phyloP scores from a whole-genome alignment of 2,329 filamentous ascomycete species.

The Penicillium oxalicum region DNA sequence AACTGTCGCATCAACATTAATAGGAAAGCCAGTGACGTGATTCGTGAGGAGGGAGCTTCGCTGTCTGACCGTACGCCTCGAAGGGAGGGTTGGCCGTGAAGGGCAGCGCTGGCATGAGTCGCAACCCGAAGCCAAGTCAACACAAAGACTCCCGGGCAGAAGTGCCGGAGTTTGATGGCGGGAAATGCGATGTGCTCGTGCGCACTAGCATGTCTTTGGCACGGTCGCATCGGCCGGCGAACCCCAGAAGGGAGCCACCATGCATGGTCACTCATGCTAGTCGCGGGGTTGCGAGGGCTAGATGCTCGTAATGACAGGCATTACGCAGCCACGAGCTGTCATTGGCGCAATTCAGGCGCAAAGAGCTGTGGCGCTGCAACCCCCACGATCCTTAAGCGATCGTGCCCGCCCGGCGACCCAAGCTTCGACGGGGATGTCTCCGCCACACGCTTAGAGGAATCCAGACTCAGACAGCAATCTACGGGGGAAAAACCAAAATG shows the following conservation, averaged over 20 bases:
- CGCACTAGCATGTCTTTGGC: constrained; percentile 9
- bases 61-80: not conserved
- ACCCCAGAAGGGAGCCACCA: not conserved
- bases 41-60: no score
- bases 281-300: constrained; percentile 7
- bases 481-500: constrained; percentile 26
- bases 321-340: constrained; percentile 5
- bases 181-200: not conserved
- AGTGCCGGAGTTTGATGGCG: not conserved
- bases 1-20: no score
- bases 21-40: no score
- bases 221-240: constrained; percentile 9
- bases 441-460: constrained; percentile 36
- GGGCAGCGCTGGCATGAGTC: not conserved
- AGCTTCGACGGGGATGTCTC: constrained; percentile 18
- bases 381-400: constrained; percentile 9
- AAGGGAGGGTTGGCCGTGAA: not conserved
- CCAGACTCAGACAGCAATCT: constrained; percentile 46
- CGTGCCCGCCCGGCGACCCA: constrained; percentile 14
- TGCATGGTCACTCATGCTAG: constrained; percentile 1
- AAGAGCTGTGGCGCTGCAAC: constrained; percentile 9
- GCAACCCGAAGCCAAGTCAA: not conserved
- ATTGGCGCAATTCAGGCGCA: constrained; percentile 12
- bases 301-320: constrained; percentile 1
- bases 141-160: no score